Evolutionary conservation across 73 alveolate species (phyloP).

Genomic region (Paramecium tetraurelia): DNA sequence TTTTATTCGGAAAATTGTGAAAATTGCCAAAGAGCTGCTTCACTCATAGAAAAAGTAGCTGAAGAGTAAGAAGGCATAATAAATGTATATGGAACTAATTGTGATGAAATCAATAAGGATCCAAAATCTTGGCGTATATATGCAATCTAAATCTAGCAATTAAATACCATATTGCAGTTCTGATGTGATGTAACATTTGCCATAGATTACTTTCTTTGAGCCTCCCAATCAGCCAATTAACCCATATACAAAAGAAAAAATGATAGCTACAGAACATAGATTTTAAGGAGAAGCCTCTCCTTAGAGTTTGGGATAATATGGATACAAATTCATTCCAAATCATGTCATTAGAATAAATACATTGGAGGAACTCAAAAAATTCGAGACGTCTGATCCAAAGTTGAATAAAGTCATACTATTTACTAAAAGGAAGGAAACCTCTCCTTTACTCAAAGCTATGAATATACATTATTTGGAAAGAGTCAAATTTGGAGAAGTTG

Average conservation of each 20-base stretch:
- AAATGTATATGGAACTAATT: constrained; percentile 18
- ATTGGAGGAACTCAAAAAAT: neutral
- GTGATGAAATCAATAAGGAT: constrained; percentile 26
- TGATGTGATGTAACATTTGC: neutral
- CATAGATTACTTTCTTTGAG: constrained; percentile 9
- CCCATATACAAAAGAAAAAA: neutral
- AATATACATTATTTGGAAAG: neutral
- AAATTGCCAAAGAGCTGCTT: neutral
- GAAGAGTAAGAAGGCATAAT: constrained; percentile 37
- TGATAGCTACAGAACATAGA: constrained; percentile 43
- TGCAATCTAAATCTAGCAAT: neutral
- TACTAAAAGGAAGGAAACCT: neutral
- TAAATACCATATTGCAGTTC: neutral
- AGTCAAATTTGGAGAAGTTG: constrained; percentile 26
- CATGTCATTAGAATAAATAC: neutral
- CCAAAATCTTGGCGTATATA: neutral
- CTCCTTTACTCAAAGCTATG: neutral
- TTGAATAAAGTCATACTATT: neutral
- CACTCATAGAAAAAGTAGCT: neutral
- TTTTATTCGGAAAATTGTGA: constrained; percentile 9
- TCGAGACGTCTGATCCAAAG: neutral
- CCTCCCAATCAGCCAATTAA: neutral
- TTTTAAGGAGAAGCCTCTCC: constrained; percentile 26
- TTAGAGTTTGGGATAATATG: neutral
- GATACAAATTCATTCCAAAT: constrained; percentile 14